Base-by-base conservation (phyloP, 441 rosid genomes). In the Mallotus japonicus region DNA sequence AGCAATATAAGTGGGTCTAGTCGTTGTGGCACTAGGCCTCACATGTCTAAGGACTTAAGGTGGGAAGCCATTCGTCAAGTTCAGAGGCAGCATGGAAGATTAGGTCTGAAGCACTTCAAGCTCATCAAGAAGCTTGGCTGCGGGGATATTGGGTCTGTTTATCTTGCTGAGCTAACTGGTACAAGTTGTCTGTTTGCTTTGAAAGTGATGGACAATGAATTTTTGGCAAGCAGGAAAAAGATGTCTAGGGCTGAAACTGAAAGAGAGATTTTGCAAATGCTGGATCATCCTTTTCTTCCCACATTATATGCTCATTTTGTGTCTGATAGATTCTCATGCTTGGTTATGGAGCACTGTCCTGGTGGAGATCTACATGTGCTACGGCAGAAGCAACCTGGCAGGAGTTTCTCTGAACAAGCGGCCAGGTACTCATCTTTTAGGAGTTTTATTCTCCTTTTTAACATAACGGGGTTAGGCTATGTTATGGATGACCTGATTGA, bases 221-320 rank as follows among this genome's bases (percentile, higher is more conserved):
- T 88, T 81, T 78, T 91, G 83, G 77, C 70, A 50, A 86, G 90
- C 69, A 83, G 84, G 76, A 91, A 89, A 88, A 91, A 91, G 80
- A 80, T 89, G 80, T 63, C 83, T 1, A 84, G 97, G 82, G 92
- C 92, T 13, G 88, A 86, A 85, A 91, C 94, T 40, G 97, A 91
- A 77, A 87, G 85, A 77, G 94, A 86, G 85, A 91, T 91, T 50
- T 63, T 91, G 85, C 90, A 89, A 75, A 91, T 89, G 87, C 83
- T 91, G 71, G 97, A 91, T 81, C 97, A 91, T 82, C 97, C 97
- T 50, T 91, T 91, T 80, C 91, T 91, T 62, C 94, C 97, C 13
- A 91, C 97, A 3, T 78, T 91, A 15, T 91, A 87, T 84, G 85
- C 88, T 20, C 88, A 86, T 81, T 85, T 91, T 70, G 72, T 83